Evolutionary conservation across 805 yeast species (phyloP).

Genomic region (Yarrowia phangngaensis): DNA sequence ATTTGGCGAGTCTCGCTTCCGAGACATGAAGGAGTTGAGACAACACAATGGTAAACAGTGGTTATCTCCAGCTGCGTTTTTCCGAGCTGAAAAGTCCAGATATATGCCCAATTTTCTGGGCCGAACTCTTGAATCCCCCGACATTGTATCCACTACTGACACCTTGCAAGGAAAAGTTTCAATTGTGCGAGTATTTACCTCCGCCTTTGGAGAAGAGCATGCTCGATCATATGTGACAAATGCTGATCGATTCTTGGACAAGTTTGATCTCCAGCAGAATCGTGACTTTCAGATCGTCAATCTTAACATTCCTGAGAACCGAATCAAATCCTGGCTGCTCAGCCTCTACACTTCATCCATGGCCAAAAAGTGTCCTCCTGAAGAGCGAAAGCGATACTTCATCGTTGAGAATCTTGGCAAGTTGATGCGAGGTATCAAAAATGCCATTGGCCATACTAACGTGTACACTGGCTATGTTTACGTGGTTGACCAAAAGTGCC

Average conservation of each 20-base stretch:
- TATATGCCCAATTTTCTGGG: conserved; percentile 81
- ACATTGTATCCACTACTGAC: conserved; percentile 39
- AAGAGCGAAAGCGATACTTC: conserved; percentile 10
- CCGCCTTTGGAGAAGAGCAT: conserved; percentile 67
- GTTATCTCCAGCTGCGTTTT: conserved; percentile 73
- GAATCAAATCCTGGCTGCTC: conserved; percentile 62
- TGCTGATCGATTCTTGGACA: conserved; percentile 44
- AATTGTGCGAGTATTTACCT: conserved; percentile 62
- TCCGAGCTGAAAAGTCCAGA: conserved; percentile 64
- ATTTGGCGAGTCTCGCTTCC: conserved; percentile 63
- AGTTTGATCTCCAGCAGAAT: conserved; percentile 42
- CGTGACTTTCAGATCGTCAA: conserved; percentile 65
- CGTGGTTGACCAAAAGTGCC: conserved; percentile 66
- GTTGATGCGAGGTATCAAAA: conserved; percentile 40
- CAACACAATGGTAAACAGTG: conserved; percentile 84
- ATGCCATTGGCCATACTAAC: conserved; percentile 62
- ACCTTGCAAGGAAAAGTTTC: conserved; percentile 51
- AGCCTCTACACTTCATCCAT: conserved; percentile 44
- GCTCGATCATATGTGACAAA: conserved; percentile 56
- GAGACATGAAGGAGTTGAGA: conserved; percentile 58
- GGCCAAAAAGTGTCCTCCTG: conserved; percentile 11
- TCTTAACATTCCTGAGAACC: conserved; percentile 68
- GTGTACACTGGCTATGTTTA: conserved; percentile 79
- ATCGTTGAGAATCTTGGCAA: conserved; percentile 18
- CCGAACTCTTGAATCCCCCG: conserved; percentile 44